Evolutionary conservation across 192 early-diverging fungal species (phyloP).

Genomic region (Podila horticola): DNA sequence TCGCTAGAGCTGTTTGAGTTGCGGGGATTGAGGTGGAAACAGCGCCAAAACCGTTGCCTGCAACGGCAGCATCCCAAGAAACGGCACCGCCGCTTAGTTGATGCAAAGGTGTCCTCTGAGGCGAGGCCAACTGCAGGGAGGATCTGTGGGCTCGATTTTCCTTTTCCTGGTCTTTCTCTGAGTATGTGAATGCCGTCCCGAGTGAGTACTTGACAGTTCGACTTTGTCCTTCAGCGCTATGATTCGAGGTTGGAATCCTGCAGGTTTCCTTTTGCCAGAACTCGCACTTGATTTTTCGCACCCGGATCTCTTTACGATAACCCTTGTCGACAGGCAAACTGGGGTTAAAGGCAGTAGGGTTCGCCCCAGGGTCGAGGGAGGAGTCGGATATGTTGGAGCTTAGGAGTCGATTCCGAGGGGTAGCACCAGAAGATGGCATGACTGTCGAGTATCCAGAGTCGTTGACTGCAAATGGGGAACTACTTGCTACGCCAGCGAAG

Average conservation of each 20-base stretch:
- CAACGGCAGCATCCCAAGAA: not conserved
- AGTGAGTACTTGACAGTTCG: conserved; percentile 30
- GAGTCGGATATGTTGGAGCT: not conserved
- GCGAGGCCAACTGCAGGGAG: too few species aligned
- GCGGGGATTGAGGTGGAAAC: not conserved
- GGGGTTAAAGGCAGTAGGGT: not conserved
- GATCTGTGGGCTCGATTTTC: not conserved
- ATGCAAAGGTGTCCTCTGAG: not conserved
- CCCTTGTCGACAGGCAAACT: not conserved
- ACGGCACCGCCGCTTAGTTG: too few species aligned
- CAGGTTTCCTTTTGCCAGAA: conserved; percentile 52
- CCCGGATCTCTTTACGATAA: conserved; percentile 25
- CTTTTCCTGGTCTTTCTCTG: conserved; percentile 29
- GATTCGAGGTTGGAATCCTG: conserved; percentile 12
- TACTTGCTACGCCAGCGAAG: not conserved
- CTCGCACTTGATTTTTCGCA: conserved; percentile 49
- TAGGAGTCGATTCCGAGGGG: not conserved
- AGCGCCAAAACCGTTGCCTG: not conserved
- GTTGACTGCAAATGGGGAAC: conserved; percentile 2
- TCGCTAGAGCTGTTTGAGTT: not conserved
- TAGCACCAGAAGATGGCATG: not conserved
- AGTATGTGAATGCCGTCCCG: conserved; percentile 29
- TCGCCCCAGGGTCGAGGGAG: not conserved
- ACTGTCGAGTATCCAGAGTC: not conserved
- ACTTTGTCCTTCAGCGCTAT: not conserved